phyloP scores from a whole-genome alignment of 208 protist species.

The Tetramitus jugosus region DNA sequence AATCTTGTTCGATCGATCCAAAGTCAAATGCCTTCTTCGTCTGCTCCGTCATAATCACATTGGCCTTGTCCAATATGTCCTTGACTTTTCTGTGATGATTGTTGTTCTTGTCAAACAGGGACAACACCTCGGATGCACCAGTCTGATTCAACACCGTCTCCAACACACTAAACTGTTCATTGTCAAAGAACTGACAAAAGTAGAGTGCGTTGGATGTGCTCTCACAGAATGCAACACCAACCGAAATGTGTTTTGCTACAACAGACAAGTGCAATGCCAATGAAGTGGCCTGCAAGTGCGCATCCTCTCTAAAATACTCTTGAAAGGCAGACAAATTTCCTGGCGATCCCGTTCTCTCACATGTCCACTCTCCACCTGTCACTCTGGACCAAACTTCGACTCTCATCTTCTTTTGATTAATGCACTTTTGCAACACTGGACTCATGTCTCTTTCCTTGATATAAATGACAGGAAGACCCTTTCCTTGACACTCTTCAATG shows the following conservation, averaged over 20 bases:
- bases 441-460: neutral
- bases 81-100: neutral
- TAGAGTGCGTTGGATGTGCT: neutral
- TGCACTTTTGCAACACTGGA: neutral
- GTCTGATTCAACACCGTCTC: neutral
- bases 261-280: too few species aligned
- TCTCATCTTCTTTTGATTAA: neutral
- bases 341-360: neutral
- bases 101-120: neutral
- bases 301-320: neutral
- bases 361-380: neutral
- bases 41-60: neutral
- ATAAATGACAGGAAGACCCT: neutral
- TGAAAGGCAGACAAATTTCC: constrained; percentile 2
- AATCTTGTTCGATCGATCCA: neutral
- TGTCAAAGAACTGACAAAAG: neutral
- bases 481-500: neutral
- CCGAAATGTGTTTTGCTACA: neutral
- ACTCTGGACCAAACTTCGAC: neutral
- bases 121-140: neutral
- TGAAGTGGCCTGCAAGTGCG: too few species aligned
- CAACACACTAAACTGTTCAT: neutral
- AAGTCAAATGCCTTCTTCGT: neutral
- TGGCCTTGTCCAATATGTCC: neutral
- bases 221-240: neutral